These are phyloP conservation scores for Emergomyces orientalis DNA, from an alignment of 2,329 filamentous ascomycete species.

Conservation along the genomic window DNA sequence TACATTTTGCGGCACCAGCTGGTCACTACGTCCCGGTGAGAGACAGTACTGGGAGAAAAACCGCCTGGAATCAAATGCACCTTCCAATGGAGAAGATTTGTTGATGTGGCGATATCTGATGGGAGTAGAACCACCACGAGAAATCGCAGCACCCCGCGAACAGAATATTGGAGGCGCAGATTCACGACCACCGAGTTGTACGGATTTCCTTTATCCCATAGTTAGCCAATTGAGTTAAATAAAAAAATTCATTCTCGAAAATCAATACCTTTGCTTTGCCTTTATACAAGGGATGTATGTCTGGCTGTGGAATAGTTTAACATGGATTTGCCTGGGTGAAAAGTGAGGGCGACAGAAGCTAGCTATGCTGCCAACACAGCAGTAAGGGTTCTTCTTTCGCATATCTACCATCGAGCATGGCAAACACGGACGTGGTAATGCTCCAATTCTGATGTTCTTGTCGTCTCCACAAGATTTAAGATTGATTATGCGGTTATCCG, in stretches of 20 bases:
- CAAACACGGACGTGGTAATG: background rate
- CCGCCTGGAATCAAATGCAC: background rate
- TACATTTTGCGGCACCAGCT: background rate
- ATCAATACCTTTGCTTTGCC: background rate
- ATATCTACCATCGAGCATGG: conserved; percentile 3
- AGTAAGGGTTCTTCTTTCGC: background rate
- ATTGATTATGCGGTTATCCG: too few relatives aligned
- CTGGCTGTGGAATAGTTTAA: background rate
- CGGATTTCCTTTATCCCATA: background rate
- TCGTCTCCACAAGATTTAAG: background rate
- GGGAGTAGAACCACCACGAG: background rate
- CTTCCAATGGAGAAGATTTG: background rate
- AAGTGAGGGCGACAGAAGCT: background rate
- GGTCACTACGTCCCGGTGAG: background rate
- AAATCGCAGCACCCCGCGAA: background rate
- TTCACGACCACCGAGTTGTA: background rate
- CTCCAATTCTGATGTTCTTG: too few relatives aligned
- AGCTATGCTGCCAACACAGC: background rate
- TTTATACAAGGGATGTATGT: background rate
- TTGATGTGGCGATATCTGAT: background rate
- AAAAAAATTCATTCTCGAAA: background rate
- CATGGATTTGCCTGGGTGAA: background rate
- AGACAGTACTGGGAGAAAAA: background rate
- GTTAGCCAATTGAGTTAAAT: background rate
- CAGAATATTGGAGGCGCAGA: background rate